phyloP scores from a whole-genome alignment of 1,284 basidiomycete species.

The Boletellus deceptivus region DNA sequence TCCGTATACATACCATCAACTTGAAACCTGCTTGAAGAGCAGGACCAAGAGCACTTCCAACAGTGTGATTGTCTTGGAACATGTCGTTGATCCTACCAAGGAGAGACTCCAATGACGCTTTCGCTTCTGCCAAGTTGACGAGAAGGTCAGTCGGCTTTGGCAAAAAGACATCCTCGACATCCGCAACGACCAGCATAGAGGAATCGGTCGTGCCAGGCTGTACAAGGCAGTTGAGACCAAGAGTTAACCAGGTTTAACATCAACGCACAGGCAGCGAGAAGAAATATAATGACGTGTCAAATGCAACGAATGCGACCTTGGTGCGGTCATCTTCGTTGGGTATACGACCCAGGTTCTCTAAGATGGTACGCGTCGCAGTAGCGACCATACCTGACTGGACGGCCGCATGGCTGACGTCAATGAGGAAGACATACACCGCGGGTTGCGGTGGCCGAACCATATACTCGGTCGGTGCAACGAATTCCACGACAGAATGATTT shows the following conservation, averaged over 20 bases:
- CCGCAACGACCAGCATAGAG: conserved; percentile 95
- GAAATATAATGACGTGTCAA: conserved; percentile 93
- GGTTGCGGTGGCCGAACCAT: conserved; percentile 99
- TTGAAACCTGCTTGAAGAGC: conserved; percentile 96
- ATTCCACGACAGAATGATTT: conserved; percentile 93
- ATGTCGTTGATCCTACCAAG: conserved; percentile 88
- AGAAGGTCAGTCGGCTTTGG: conserved; percentile 96
- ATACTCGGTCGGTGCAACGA: conserved; percentile 97
- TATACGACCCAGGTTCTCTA: conserved; percentile 93
- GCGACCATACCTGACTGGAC: conserved; percentile 96
- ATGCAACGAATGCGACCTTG: conserved; percentile 91
- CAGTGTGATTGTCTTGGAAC: conserved; percentile 91
- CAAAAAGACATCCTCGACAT: conserved; percentile 95
- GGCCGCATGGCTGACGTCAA: conserved; percentile 93
- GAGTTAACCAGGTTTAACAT: background rate
- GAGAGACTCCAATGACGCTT: conserved; percentile 79
- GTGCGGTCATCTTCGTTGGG: conserved; percentile 94
- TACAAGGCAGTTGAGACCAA: background rate
- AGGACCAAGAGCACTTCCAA: conserved; percentile 95
- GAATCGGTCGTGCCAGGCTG: conserved; percentile 83
- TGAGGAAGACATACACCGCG: conserved; percentile 94
- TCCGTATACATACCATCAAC: conserved; percentile 62
- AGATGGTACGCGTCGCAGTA: conserved; percentile 92
- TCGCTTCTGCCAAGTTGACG: conserved; percentile 88
- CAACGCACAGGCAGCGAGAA: conserved; percentile 80